Base-by-base conservation (phyloP, 805 yeast genomes). In the Starmera amethionina region DNA sequence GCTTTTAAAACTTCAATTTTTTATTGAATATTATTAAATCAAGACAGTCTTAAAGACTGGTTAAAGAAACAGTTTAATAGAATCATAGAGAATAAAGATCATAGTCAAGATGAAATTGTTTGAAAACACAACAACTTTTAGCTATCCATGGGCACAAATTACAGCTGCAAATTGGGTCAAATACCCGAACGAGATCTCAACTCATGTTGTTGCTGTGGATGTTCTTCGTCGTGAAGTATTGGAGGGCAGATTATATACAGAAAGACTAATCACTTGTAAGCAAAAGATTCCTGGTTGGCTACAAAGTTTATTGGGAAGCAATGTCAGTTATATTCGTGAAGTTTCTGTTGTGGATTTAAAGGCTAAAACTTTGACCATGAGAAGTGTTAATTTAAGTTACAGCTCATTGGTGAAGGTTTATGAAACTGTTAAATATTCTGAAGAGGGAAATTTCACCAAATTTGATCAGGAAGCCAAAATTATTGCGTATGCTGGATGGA, bases 141-240 rank as follows among this genome's bases (percentile, higher is more conserved):
- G 77, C 41, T 89, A 93, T 55, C 76, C 94, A 0, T 90, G 97
- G 97, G 95, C 83, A 22, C 87, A 83, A 51, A 95, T 90, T 22
- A 82, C 96, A 1, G 88, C 95, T 2, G 97, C 97, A 39, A 88
- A 89, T 62, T 90, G 98, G 98, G 78, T 75, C 48, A 90, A 90
- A 51, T 90, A 90, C 62, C 98, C 98, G n/a, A 90, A 93, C 58
- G 95, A 88, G 51, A 70, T 81, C 43, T 79, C 96, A 8, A 75
- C 95, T 1, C 98, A 90, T 60, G 98, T 90, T 9, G 81, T 86
- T 27, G 93, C 93, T 1, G 97, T 93, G 15, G 98, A 90, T 58
- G 86, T 87, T 1, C 61, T 90, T 29, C 69, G 82, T 43, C 70
- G 97, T 46, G 87, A 80, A 50, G 54, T 87, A 16, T 73, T 77